A percentile compares a stretch with the other conserved stretches of the same genome.
These are phyloP conservation scores for Shiraia sp. DNA, from an alignment of 2,329 filamentous ascomycete species.

Conservation along the genomic window DNA sequence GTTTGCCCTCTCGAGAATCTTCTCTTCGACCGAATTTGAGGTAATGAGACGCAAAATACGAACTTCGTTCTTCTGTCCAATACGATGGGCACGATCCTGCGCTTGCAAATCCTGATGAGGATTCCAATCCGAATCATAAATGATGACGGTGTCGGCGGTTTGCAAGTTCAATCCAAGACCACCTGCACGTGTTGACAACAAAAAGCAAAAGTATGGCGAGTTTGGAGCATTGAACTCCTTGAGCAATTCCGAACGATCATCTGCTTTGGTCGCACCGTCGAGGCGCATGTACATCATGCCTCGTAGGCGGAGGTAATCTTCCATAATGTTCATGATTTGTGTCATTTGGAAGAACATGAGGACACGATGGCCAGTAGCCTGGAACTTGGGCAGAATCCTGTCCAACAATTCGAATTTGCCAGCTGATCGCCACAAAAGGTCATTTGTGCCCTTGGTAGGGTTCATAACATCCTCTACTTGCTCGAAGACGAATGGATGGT, in stretches of 20 bases:
- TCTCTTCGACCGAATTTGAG: conserved; percentile 96
- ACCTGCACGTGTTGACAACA: conserved; percentile 97
- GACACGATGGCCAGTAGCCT: conserved; percentile 86
- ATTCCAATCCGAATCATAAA: conserved; percentile 99
- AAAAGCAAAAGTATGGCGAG: conserved; percentile 95
- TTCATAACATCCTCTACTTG: conserved; percentile 99
- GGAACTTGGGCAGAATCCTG: conserved; percentile 89
- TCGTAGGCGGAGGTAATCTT: conserved; percentile 88
- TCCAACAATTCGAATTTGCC: conserved; percentile 98
- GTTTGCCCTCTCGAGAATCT: conserved; percentile 93
- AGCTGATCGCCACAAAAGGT: conserved; percentile 90
- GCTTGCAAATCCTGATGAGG: conserved; percentile 98
- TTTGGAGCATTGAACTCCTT: conserved; percentile 85
- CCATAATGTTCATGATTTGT: conserved; percentile 99
- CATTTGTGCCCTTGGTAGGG: conserved; percentile 83
- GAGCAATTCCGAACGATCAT: conserved; percentile 90
- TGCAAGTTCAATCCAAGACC: conserved; percentile 96
- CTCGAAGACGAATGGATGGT: conserved; percentile 98
- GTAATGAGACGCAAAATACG: conserved; percentile 94
- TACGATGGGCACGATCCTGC: conserved; percentile 99
- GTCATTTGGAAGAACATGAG: conserved; percentile 99
- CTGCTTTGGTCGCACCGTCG: conserved; percentile 95
- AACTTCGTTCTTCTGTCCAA: conserved; percentile 99
- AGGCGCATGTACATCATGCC: conserved; percentile 86
- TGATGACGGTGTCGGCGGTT: conserved; percentile 98